These are phyloP conservation scores for Syzygium oleosum DNA, from an alignment of 345 rosid genomes.

Conservation along the genomic window DNA sequence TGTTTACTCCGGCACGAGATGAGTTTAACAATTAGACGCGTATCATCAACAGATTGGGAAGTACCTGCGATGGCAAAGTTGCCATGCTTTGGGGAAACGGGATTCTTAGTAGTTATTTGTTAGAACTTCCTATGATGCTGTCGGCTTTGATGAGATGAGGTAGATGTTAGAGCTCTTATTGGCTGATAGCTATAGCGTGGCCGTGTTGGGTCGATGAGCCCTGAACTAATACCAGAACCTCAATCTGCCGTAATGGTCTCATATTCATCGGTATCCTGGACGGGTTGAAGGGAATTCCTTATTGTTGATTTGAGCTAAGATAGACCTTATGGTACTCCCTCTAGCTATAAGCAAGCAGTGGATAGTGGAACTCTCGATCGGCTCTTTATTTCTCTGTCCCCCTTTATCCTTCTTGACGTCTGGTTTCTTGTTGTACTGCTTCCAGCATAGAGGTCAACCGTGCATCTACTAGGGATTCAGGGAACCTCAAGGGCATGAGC, in stretches of 20 bases:
- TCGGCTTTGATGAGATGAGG: background rate
- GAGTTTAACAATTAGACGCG: background rate
- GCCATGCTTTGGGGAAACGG: background rate
- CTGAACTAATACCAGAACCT: background rate
- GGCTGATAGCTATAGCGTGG: background rate
- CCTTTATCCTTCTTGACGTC: background rate
- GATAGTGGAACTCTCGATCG: background rate
- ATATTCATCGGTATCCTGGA: background rate
- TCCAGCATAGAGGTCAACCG: slow-evolving; percentile 3
- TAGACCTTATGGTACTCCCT: background rate
- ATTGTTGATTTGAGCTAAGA: background rate
- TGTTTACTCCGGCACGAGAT: background rate
- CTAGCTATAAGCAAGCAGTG: background rate
- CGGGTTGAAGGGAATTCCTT: background rate
- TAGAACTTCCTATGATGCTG: background rate
- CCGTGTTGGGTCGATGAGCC: background rate
- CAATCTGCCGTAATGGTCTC: background rate
- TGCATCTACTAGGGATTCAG: background rate
- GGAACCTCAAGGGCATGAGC: background rate
- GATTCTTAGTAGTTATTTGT: background rate
- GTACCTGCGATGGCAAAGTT: background rate
- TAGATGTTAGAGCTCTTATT: background rate
- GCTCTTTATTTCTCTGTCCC: background rate
- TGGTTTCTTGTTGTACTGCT: background rate
- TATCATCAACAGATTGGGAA: background rate